Base-by-base conservation (phyloP, 495 filamentous ascomycete genomes). In the Tuber melanosporum region DNA sequence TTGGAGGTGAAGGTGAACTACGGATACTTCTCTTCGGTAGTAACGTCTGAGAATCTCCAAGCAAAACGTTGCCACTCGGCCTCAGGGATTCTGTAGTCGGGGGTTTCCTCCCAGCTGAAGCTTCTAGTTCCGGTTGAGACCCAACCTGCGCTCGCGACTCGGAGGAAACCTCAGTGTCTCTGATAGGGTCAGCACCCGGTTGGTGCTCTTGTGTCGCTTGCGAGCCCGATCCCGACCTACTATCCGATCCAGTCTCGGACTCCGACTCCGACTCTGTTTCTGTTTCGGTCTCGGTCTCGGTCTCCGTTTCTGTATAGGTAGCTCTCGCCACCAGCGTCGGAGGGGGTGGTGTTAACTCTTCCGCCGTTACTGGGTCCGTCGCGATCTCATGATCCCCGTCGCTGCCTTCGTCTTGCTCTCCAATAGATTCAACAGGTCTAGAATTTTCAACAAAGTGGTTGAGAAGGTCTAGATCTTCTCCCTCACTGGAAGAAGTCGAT, bases 21-120 rank as follows among this genome's bases (percentile, higher is more conserved):
- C 81, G 81, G 41, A 83, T 73, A 76, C 81, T 82, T 73, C 81
- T 80, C 46, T 77, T 80, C 69, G 81, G 81, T 15, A 80, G 72
- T 19, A 81, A 75, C 26, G 78, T 73, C 9, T 75, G 69, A 17
- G 81, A 75, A 45, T 72, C 81, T n/a, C 79, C 76, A 26, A 79
- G 70, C 12, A 82, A 74, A 45, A 71, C 22, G 52, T 69, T 71
- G 20, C 42, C 76, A 47, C 52, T 80, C 26, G 26, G 36, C 15
- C 44, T 81, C 46, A 39, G 70, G 36, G 79, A 73, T 72, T 74
- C 69, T 20, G 78, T 39, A 36, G 57, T 45, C 39, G 75, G 26
- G 22, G 45, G 52, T 46, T 77, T 81, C 71, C 74, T 75, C 45
- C 62, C 69, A 45, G 20, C 39, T 17, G 49, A 41, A 43, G 39